Base-by-base conservation (phyloP, 495 filamentous ascomycete genomes). In the Staphylotrichum tortipilum region DNA sequence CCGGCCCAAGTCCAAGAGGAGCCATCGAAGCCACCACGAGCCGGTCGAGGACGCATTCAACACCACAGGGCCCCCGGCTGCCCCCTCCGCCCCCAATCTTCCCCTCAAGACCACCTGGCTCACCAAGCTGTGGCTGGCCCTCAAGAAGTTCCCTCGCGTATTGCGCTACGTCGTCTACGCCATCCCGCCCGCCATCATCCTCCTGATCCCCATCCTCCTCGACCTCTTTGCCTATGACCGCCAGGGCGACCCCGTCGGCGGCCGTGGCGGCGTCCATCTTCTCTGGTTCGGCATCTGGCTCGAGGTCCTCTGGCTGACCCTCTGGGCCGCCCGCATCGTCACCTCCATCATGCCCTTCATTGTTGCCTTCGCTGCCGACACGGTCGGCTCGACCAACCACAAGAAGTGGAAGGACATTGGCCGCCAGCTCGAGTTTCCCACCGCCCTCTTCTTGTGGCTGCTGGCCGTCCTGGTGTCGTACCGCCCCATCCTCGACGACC, bases 231-330 rank as follows among this genome's bases (percentile, higher is more conserved):
- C 78, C 7, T 86, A 81, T 55, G 73, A 75, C 9, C 34, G 59
- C 1, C 31, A 62, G 7, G 42, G 45, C 1, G 53, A 63, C 19
- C 55, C 70, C 9, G 67, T 71, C 14, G 79, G 85, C 3, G 82
- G 70, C 17, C 81, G 88, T 7, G 91, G 89, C 3, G 89, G 82
- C 29, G 87, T 95, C 2, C 47, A 77, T 52, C 61, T 96, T 48
- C 69, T 88, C 42, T 97, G 91, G 91, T 96, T 97, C 54, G 83
- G 85, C 36, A 86, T 96, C 40, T 97, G 91, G 91, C 73, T 97
- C 39, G 86, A 94, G 63, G 84, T 95, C 21, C 79, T 96, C 36
- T 97, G 91, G 91, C 69, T 94, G 35, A 88, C 88, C 2, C 71
- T 96, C 0, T 97, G 92, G 92, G 84, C 81, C 22, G 83, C 83